A percentile compares a stretch with the other conserved stretches of the same genome.
Evolutionary conservation across 305 asterid genomes (phyloP).

Genomic region (Solanum hybrid): DNA sequence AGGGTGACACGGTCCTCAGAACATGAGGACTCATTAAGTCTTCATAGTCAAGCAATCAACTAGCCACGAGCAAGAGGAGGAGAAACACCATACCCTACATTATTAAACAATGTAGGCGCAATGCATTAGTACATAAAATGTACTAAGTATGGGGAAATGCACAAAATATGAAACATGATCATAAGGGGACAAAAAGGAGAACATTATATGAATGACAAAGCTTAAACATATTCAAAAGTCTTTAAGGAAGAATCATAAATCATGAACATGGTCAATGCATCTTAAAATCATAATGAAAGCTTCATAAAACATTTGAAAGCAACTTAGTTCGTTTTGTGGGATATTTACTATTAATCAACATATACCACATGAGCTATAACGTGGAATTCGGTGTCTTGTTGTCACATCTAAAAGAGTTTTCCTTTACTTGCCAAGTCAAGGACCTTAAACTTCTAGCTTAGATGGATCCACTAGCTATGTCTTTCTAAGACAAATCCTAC

Average conservation of each 20-base stretch:
- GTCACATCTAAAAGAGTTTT: not conserved
- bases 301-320: not conserved
- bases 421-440: not conserved
- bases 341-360: not conserved
- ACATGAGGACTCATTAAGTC: not conserved
- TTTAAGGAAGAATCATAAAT: not conserved
- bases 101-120: not conserved
- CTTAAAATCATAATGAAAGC: not conserved
- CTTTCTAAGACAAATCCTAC: not conserved
- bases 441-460: not conserved
- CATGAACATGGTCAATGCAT: not conserved
- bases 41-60: not conserved
- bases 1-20: not conserved
- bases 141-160: not conserved
- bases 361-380: not conserved
- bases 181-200: not conserved
- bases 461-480: not conserved
- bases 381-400: not conserved
- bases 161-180: not conserved
- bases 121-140: not conserved
- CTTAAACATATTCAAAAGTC: not conserved
- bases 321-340: not conserved
- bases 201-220: not conserved
- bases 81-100: not conserved
- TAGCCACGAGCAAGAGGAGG: not conserved